These are phyloP conservation scores for Amphirosellinia nigrospora DNA, from an alignment of 495 filamentous ascomycete genomes.

Conservation along the genomic window DNA sequence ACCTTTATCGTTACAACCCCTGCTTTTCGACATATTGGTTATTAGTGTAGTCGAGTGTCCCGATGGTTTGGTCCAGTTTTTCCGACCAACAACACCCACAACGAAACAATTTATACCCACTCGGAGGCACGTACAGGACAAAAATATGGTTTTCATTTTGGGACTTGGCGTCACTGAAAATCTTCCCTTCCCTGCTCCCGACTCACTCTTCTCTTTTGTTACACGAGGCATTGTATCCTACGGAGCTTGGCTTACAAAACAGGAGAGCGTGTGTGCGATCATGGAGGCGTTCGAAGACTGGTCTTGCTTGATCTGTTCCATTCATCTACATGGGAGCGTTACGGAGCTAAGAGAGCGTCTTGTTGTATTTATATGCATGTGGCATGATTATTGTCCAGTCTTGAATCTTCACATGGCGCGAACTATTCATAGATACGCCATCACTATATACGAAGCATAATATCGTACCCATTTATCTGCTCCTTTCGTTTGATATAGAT, in stretches of 20 bases:
- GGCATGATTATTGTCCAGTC: neutral
- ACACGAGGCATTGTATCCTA: neutral
- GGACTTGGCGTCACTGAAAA: neutral
- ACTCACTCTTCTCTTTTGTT: neutral
- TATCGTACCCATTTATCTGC: neutral
- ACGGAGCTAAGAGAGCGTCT: neutral
- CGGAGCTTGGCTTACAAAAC: constrained; percentile 9
- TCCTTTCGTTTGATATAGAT: neutral
- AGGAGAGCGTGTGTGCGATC: neutral
- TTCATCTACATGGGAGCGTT: neutral
- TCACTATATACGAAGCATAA: neutral
- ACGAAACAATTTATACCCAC: constrained; percentile 9
- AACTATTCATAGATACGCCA: constrained; percentile 1
- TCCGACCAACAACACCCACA: neutral
- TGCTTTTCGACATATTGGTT: neutral
- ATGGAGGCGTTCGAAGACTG: constrained; percentile 7
- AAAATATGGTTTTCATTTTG: neutral
- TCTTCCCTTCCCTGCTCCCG: neutral
- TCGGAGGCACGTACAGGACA: neutral
- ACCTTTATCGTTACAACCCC: neutral
- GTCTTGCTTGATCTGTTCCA: neutral
- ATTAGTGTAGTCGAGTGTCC: neutral
- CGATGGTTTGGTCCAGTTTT: too few species aligned
- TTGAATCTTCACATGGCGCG: neutral
- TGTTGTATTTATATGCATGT: constrained; percentile 14